Base-by-base conservation (phyloP, 495 filamentous ascomycete genomes). In the Hypoxylon intermedium region DNA sequence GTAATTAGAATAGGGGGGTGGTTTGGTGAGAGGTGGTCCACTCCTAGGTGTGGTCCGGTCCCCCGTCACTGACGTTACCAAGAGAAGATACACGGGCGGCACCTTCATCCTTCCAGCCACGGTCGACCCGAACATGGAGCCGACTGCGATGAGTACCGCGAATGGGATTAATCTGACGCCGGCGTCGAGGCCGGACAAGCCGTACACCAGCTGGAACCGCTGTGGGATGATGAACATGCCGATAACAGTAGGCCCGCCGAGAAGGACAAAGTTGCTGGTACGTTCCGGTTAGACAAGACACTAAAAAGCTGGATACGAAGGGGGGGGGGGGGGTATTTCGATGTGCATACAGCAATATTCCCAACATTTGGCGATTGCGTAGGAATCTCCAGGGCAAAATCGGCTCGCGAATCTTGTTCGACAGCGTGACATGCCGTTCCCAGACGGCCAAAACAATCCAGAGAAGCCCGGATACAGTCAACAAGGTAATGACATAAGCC, bases 201-300 rank as follows among this genome's bases (percentile, higher is more conserved):
- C n/a, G n/a, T n/a, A n/a, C n/a, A n/a, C 75, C 5, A 80, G 52
- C 42, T 83, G 75, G 28, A 80, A 79, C 47, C 78, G 71, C 31
- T 80, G 69, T 0, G 82, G 79, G 6, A 85, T 60, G 23, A 76
- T 75, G 6, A 82, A 75, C 3, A 80, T 67, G 57, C 67, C 53
- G 9, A 75, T 64, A 19, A 78, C 33, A 9, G 47, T 42, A 1
- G 55, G 42, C 9, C 53, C 62, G 16, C 56, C 54, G 0, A 63
- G 37, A 26, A 65, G 13, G 1, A 63, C 7, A 1, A 52, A 38
- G 13, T 46, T 19, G 30, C 44, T 37, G 11, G 37, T 1, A 38
- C 13, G n/a, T 2, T 18, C n/a, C 16, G 2, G 15, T 38, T 38
- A 38, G 36, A 38, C 15, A 19, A 18, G 16, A 1, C 3, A 6